These are phyloP conservation scores for Lupinus albus DNA, from an alignment of 306 rosid species.

Conservation along the genomic window DNA sequence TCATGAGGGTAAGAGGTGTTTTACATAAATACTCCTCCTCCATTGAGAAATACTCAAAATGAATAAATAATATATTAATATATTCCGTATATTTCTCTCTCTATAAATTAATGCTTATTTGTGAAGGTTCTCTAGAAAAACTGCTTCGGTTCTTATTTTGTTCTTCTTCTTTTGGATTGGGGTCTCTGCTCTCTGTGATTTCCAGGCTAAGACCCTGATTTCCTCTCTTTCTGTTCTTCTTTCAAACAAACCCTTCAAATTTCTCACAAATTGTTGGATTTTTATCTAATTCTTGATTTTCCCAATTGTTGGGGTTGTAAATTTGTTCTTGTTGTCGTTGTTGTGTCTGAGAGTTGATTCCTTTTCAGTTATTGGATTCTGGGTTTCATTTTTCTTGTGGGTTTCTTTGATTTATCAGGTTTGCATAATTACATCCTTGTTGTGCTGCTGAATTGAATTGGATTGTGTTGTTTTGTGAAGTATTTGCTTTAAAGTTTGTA, in stretches of 20 bases:
- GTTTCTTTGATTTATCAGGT: conserved; percentile 39
- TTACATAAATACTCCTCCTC: no score
- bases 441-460: neutral
- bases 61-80: no score
- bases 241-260: neutral
- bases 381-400: conserved; percentile 25
- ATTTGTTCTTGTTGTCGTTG: conserved; percentile 9
- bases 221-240: conserved; percentile 15
- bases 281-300: conserved; percentile 19
- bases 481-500: conserved; percentile 24
- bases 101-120: conserved; percentile 46
- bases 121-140: no score
- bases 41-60: no score
- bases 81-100: conserved; percentile 36
- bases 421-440: neutral
- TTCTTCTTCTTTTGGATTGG: neutral
- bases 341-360: conserved; percentile 23
- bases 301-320: conserved; percentile 28
- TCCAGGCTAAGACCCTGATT: neutral
- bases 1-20: no score
- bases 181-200: conserved; percentile 10
- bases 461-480: no score
- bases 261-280: conserved; percentile 26
- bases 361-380: conserved; percentile 33
- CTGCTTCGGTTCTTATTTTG: neutral